Conservation (phyloP, 306 rosid species). For the Astragalus glycyphyllos region DNA sequence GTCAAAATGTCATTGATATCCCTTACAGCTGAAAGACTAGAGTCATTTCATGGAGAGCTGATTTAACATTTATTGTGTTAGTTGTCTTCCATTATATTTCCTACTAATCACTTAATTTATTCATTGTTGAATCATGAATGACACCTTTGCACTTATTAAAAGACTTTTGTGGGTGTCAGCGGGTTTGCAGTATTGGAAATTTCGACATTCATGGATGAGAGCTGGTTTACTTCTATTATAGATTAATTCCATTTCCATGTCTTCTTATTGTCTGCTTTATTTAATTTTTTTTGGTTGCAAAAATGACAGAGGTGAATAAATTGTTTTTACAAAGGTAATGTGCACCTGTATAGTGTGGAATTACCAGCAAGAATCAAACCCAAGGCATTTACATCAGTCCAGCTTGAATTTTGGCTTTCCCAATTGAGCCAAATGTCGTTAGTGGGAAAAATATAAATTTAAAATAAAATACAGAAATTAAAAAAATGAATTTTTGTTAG, state of each 20-base stretch:
- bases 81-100: not conserved
- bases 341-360: not conserved
- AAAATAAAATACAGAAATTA: not conserved
- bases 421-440: conserved; percentile 7
- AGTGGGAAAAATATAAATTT: not conserved
- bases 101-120: not conserved
- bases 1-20: conserved; percentile 18
- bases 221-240: conserved; percentile 17
- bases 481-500: not conserved
- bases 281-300: conserved; percentile 1
- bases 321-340: conserved; percentile 11
- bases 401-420: conserved; percentile 30
- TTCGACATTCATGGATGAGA: conserved; percentile 12
- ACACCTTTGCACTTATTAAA: conserved; percentile 8
- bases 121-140: conserved; percentile 19
- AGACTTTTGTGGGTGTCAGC: conserved; percentile 9
- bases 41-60: not conserved
- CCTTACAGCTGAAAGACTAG: conserved; percentile 12
- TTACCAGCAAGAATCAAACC: not conserved
- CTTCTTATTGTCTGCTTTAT: conserved; percentile 9
- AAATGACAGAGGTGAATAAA: conserved; percentile 5
- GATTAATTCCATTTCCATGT: not conserved
- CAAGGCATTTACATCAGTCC: conserved; percentile 8
- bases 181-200: conserved; percentile 33
- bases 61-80: not conserved